Base-by-base conservation (phyloP, 495 filamentous ascomycete species). In the Penicillium malachiteum region DNA sequence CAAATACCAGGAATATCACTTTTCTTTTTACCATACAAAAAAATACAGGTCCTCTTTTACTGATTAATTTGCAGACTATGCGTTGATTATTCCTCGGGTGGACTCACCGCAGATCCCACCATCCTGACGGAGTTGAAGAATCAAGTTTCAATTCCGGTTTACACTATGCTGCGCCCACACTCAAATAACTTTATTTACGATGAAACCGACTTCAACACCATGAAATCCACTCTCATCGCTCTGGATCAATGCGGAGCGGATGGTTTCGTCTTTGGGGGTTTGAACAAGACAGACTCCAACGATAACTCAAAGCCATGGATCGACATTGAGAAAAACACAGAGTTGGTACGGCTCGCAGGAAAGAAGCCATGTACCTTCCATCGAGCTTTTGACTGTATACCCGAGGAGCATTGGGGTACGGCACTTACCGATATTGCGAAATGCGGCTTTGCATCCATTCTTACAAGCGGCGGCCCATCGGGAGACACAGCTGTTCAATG, bases 311-410 rank as follows among this genome's bases (percentile, higher is more conserved):
- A 2, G 2, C 14, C 43, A 7, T 57, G 53, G 55, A 63, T 83
- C 7, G 75, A 83, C 50, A 51, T 59, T 6, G 45, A 48, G 5
- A 58, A 66, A 26, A 78, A 75, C 43, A 63, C 58, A 48, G 60
- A 67, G 34, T 62, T 83, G 39, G 71, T 81, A 1, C 35, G 48
- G 35, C 54, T 68, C 7, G 79, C 79, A 1, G 58, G 51, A 2
- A 70, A 72, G 0, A 59, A 64, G 9, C 74, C 75, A 5, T 83
- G 79, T 59, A 83, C 79, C 12, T 83, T 83, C 46, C 79, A 82
- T 55, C 72, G 79, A 13, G 79, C 79, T 2, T 79, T 83, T 65
- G 79, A 82, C 55, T 57, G 66, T 21, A 67, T 77, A 7, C 59
- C 62, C 1, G 61, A 71, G 12, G 14, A 37, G 30, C 7, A 64